Evolutionary conservation across 345 rosid species (phyloP).

Genomic region (Arabis hirsuta): DNA sequence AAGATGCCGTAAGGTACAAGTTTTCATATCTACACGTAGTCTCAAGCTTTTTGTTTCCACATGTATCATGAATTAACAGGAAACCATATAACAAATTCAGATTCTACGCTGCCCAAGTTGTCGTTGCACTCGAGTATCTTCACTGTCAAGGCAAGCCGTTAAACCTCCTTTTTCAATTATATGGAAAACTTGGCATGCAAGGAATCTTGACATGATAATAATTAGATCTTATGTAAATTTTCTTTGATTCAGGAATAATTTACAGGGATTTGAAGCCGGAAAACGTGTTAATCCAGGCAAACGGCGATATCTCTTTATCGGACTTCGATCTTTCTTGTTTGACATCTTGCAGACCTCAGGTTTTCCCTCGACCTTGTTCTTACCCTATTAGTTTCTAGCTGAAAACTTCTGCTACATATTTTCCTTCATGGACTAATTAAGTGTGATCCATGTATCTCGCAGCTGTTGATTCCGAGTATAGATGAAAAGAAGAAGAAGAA

Average conservation of each 20-base stretch:
- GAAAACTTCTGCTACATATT: not conserved
- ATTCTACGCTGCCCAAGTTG: conserved; percentile 88
- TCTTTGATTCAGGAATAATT: conserved; percentile 65
- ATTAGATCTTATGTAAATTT: not conserved
- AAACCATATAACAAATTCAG: conserved; percentile 46
- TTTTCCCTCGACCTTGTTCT: conserved; percentile 8
- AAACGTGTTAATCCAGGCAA: conserved; percentile 74
- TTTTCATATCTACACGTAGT: not conserved
- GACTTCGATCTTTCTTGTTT: conserved; percentile 95
- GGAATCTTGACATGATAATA: conserved; percentile 4
- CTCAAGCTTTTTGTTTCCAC: not conserved
- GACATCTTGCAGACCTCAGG: conserved; percentile 96
- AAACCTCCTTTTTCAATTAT: not conserved
- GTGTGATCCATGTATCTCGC: conserved; percentile 11
- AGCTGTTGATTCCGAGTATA: conserved; percentile 69
- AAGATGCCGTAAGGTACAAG: conserved; percentile 85
- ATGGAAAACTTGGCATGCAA: conserved; percentile 7
- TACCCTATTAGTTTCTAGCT: not conserved
- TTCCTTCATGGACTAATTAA: not conserved
- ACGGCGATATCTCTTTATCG: conserved; percentile 79
- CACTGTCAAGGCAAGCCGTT: conserved; percentile 81
- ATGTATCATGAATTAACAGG: not conserved
- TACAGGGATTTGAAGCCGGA: conserved; percentile 95
- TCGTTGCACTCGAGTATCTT: conserved; percentile 93
- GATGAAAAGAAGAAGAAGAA: conserved; percentile 74